Evolutionary conservation across 1,284 basidiomycete genomes (phyloP), one percentile per base, ranked within the genome.

Genomic region (Melampsora larici-populina): DNA sequence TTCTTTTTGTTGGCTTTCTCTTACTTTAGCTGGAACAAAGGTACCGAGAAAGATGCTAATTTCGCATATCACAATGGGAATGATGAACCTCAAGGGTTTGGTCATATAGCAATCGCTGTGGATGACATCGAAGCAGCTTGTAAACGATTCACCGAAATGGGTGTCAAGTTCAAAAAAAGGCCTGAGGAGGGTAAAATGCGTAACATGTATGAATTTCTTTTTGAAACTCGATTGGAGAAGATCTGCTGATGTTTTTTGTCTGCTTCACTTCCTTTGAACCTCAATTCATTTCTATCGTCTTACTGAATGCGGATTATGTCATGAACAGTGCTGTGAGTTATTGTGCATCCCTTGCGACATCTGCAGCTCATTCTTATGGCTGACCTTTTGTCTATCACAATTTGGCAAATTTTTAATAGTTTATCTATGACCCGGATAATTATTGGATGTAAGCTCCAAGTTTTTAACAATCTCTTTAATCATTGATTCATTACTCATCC

Each of bases 61-160:
- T 95, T 94, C 86, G 91, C 92, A 62, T 95, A 96, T 84, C 87
- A 89, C 17, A 90, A 84, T 80, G 94, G 94, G 1, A 97, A 97
- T 85, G 83, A 87, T 6, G 92, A 95, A n/a, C 91, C 91, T 13
- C 90, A 67, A 64, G 68, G 74, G 1, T 84, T 83, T 76, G 82
- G 84, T 60, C 82, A 84, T 84, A 93, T 95, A 81, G 92, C 91
- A 76, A 90, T 94, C 83, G 87, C 89, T 0, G 92, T 94, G 66
- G 91, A 92, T 81, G 87, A 97, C 83, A 87, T 98, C 80, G 87
- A 94, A 79, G 88, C 87, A 79, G 92, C 94, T 1, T 96, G 93
- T 81, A 21, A 87, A 66, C 88, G 93, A 49, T 93, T 98, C 79
- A 92, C 94, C 80, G 85, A 87, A 79, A 87, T 93, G 24, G 90